phyloP scores from a whole-genome alignment of 208 protist genomes.

The Angomonas desouzai region DNA sequence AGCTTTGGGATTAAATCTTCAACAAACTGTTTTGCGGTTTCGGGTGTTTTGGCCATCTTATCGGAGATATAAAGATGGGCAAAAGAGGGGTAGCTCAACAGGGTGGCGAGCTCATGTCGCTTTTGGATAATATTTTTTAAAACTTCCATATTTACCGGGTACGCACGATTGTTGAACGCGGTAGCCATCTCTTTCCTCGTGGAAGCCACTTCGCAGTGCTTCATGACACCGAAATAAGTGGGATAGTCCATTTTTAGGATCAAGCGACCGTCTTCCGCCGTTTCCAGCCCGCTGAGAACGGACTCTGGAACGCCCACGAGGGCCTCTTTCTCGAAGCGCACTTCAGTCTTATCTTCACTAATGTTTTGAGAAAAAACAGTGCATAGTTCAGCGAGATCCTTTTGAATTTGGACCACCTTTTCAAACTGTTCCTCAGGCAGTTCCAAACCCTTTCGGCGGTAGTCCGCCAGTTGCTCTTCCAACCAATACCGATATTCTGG shows the following conservation, averaged over 20 bases:
- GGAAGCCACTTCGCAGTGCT: slow-evolving; percentile 72
- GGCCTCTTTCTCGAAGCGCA: slow-evolving; percentile 43
- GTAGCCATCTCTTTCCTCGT: slow-evolving; percentile 53
- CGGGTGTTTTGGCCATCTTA: slow-evolving; percentile 81
- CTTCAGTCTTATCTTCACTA: slow-evolving; percentile 64
- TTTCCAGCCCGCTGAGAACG: slow-evolving; percentile 38
- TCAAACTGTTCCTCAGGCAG: slow-evolving; percentile 57
- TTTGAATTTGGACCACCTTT: slow-evolving; percentile 58
- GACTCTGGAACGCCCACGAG: slow-evolving; percentile 63
- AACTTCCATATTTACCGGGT: slow-evolving; percentile 55
- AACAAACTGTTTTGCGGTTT: slow-evolving; percentile 56
- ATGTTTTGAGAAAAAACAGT: slow-evolving; percentile 80
- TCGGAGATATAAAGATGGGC: slow-evolving; percentile 64
- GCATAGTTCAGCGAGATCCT: slow-evolving; percentile 53
- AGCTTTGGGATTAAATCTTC: slow-evolving; percentile 62
- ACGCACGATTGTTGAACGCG: slow-evolving; percentile 71
- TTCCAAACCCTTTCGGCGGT: slow-evolving; percentile 62
- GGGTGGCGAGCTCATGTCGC: slow-evolving; percentile 54
- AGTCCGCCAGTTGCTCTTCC: slow-evolving; percentile 56
- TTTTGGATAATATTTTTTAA: slow-evolving; percentile 67
- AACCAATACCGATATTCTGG: slow-evolving; percentile 73
- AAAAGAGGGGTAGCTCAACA: slow-evolving; percentile 69
- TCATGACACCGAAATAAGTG: slow-evolving; percentile 84
- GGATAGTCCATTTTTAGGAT: slow-evolving; percentile 84
- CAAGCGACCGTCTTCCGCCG: slow-evolving; percentile 30